Base-by-base conservation (phyloP, 2,329 filamentous ascomycete species). In the Penicillium sp. region DNA sequence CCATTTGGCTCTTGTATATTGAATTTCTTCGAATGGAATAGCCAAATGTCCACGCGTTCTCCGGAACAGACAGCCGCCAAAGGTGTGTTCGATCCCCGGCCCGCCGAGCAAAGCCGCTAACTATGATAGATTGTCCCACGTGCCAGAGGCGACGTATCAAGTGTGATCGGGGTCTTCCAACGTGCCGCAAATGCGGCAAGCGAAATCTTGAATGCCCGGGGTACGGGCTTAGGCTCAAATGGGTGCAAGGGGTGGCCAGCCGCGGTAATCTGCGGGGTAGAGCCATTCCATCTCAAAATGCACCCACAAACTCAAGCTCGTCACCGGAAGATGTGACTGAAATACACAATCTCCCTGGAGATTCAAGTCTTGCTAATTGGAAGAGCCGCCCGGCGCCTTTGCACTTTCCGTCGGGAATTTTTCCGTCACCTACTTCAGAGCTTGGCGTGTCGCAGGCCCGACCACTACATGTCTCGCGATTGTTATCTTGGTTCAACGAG, bases 181-280 rank as follows among this genome's bases (percentile, higher is more conserved):
- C 32, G 21, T 67, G 65, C 48, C 38, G 54, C 14, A 68, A 68
- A 55, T 68, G 65, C 45, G 50, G 49, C 8, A 63, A 62, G n/a
- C 66, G 66, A 9, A 57, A 53, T 32, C 54, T 63, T n/a, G 42
- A 54, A 18, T 68, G 65, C 45, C 65, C 65, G 3, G 65, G 65
- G 1, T 68, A 68, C 48, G 63, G 65, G 3, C 45, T 61, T 13
- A 51, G 56, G 34, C 50, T 65, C 38, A 61, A 58, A 54, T 68
- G 66, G 66, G 58, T 52, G 42, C 55, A 67, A 57, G 65, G 61
- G 1, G 58, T 67, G 5, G 60, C 65, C 32, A 67, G 66, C 36
- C 55, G 64, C 22, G 66, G 65, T 8, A 64, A 57, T 57, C 56
- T 66, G 42, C 57, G 59, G 34, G 63, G 64, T 7, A 60, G 55